phyloP scores from a whole-genome alignment of 306 rosid species.

The Geum urbanum region DNA sequence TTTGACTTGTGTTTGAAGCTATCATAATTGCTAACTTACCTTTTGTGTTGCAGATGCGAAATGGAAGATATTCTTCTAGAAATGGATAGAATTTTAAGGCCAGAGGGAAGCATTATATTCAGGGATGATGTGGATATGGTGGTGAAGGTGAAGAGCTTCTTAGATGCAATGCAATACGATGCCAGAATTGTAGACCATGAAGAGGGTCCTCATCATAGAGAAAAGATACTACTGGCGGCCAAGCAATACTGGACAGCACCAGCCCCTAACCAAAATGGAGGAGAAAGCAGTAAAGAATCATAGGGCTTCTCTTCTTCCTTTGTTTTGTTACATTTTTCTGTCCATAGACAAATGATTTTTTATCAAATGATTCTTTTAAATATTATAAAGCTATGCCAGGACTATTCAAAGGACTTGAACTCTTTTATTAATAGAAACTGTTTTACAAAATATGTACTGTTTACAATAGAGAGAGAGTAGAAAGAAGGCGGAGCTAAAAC shows the following conservation, averaged over 20 bases:
- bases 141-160: conserved; percentile 49
- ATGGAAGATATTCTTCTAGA: conserved; percentile 69
- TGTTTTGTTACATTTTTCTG: conserved; percentile 19
- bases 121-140: conserved; percentile 80
- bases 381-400: no score
- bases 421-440: no score
- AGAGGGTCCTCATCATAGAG: conserved; percentile 56
- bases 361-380: background rate
- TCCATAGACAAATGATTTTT: conserved; percentile 32
- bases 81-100: conserved; percentile 84
- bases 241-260: conserved; percentile 81
- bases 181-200: conserved; percentile 68
- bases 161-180: conserved; percentile 68
- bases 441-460: no score
- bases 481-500: no score
- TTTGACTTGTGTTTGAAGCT: background rate
- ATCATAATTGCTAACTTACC: background rate
- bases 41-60: conserved; percentile 53
- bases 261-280: conserved; percentile 22
- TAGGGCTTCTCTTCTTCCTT: conserved; percentile 12
- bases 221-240: conserved; percentile 60
- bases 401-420: no score
- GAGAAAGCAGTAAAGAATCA: conserved; percentile 18
- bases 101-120: conserved; percentile 62
- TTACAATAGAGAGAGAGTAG: no score